phyloP scores from a whole-genome alignment of 441 rosid species.

The Corymbia calophylla region DNA sequence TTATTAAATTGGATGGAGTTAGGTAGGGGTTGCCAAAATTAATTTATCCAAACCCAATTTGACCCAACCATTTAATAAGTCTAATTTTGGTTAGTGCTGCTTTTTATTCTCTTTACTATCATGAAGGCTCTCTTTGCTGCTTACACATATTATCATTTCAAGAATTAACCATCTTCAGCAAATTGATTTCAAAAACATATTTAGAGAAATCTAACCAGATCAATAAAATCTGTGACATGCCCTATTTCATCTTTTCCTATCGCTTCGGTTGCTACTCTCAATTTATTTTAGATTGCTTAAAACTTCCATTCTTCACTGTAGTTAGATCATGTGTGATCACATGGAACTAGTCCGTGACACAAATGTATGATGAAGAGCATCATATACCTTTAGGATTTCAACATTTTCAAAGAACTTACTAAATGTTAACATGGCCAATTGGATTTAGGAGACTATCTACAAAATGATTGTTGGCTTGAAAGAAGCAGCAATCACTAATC shows the following conservation, averaged over 20 bases:
- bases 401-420: background rate
- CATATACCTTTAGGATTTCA: rapidly evolving
- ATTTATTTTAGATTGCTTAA: background rate
- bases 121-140: background rate
- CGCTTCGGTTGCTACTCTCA: rapidly evolving
- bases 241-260: background rate
- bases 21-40: rapidly evolving
- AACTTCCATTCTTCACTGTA: background rate
- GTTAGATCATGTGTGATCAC: background rate
- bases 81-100: rapidly evolving
- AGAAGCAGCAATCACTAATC: background rate
- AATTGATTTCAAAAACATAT: background rate
- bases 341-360: rapidly evolving
- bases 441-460: background rate
- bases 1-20: background rate
- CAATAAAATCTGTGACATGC: background rate
- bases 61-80: background rate
- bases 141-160: rapidly evolving
- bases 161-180: background rate
- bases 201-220: background rate
- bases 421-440: background rate
- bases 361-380: background rate
- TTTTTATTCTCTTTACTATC: rapidly evolving
- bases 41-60: rapidly evolving
- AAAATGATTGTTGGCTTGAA: background rate